Evolutionary conservation across 768 basidiomycete genomes (phyloP), one percentile per base, ranked within the genome.

Genomic region (Mrakia hoshinonis): DNA sequence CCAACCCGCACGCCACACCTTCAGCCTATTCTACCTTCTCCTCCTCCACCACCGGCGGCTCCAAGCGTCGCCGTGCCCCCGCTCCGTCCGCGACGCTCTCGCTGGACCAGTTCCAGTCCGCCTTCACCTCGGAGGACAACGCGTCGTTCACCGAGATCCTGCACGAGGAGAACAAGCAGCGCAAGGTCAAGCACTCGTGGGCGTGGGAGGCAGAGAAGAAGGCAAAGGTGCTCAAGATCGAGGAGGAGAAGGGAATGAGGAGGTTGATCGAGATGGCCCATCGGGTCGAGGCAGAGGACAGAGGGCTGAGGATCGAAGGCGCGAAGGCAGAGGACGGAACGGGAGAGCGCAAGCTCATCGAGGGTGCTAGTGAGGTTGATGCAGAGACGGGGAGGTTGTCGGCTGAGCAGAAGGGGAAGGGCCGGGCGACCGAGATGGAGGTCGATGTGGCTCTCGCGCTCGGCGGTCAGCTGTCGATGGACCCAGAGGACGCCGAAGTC

Each of bases 71-170:
- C 22, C 58, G 58, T 39, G 39, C 49, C 18, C 60, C 60, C 31
- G 58, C 49, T 24, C 69, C 72, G 2, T 63, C 72, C 3, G 52
- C 82, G 3, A 78, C 82, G 72, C 81, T 92, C 77, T 87, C 85
- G 68, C 84, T 97, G 22, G 92, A 97, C 78, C 81, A 82, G 20
- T 99, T 97, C 79, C 96, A 98, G 78, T 86, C 91, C 0, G 85
- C 85, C 52, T 96, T 91, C 78, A 98, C 96, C 1, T 96, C 93
- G 0, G 93, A 97, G 77, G 96, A 99, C 80, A 99, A 99, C 79
- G 87, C 94, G 6, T 96, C 93, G 72, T 98, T 99, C 78, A 91
- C 92, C 11, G 84, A 91, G 74, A 94, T 98, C 72, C 81, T 99
- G 68, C 87, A 92, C 71, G 87, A 89, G 68, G 95, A 97, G 82